Evolutionary conservation across 129 eudicot species (phyloP).

Genomic region (Centella asiatica): DNA sequence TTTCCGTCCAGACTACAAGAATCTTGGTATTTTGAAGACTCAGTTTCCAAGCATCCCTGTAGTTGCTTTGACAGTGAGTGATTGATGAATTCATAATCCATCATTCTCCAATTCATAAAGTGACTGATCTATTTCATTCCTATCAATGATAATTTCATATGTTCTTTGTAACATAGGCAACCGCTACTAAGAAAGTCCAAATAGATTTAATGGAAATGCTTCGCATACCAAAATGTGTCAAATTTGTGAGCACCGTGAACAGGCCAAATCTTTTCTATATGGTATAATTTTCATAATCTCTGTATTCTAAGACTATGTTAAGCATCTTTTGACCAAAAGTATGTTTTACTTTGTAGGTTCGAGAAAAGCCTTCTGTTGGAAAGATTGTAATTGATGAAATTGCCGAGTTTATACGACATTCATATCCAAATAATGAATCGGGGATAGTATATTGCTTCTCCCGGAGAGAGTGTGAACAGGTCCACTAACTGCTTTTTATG

Average conservation of each 20-base stretch:
- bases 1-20: conserved; percentile 98
- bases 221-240: conserved; percentile 74
- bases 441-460: conserved; percentile 97
- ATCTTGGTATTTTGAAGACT: conserved; percentile 95
- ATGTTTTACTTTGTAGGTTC: conserved; percentile 42
- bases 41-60: conserved; percentile 92
- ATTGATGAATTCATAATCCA: neutral
- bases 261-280: conserved; percentile 91
- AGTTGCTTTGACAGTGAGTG: conserved; percentile 85
- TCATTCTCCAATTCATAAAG: neutral
- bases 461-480: conserved; percentile 96
- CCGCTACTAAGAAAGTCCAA: conserved; percentile 95
- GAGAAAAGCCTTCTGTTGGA: conserved; percentile 86
- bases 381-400: conserved; percentile 77
- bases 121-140: neutral
- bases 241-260: conserved; percentile 94
- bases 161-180: conserved; percentile 47
- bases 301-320: conserved; percentile 6
- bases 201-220: conserved; percentile 92
- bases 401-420: conserved; percentile 64
- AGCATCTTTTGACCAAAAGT: conserved; percentile 7
- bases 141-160: neutral
- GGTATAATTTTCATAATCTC: conserved; percentile 34
- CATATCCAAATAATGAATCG: conserved; percentile 86
- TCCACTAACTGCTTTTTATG: conserved; percentile 13